Conservation (phyloP, 495 filamentous ascomycete species). For the Penicillium alfredii region DNA sequence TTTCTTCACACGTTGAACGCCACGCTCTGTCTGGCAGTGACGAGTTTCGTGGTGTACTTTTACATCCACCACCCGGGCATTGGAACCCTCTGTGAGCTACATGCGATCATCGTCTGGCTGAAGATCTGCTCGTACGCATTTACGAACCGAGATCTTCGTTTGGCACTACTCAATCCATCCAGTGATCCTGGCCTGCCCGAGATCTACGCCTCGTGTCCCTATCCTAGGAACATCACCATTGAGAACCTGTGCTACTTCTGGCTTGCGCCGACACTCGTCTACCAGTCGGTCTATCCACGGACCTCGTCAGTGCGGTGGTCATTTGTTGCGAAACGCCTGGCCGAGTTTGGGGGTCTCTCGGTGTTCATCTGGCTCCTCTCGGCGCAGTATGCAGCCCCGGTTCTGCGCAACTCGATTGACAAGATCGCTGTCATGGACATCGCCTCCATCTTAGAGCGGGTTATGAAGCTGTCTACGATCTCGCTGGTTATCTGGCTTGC, state of each 20-base stretch:
- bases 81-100: constrained; percentile 81
- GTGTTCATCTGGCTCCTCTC: constrained; percentile 90
- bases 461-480: constrained; percentile 93
- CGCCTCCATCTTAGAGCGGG: constrained; percentile 74
- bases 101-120: constrained; percentile 92
- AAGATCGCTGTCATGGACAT: constrained; percentile 77
- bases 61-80: constrained; percentile 89
- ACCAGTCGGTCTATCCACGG: constrained; percentile 93
- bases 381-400: constrained; percentile 87
- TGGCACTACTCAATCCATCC: constrained; percentile 69
- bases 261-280: constrained; percentile 93
- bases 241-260: constrained; percentile 88
- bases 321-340: constrained; percentile 76
- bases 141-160: constrained; percentile 90
- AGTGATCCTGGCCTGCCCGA: constrained; percentile 58
- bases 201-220: constrained; percentile 77
- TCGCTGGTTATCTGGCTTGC: constrained; percentile 92
- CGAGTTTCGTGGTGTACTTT: constrained; percentile 82
- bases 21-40: constrained; percentile 69
- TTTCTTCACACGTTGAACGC: constrained; percentile 75
- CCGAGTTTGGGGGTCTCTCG: constrained; percentile 65
- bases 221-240: constrained; percentile 84
- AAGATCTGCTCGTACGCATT: constrained; percentile 95
- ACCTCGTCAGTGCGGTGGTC: constrained; percentile 70
- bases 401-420: constrained; percentile 80